Evolutionary conservation across 2,329 filamentous ascomycete genomes (phyloP).

Genomic region (Blumeria graminis): DNA sequence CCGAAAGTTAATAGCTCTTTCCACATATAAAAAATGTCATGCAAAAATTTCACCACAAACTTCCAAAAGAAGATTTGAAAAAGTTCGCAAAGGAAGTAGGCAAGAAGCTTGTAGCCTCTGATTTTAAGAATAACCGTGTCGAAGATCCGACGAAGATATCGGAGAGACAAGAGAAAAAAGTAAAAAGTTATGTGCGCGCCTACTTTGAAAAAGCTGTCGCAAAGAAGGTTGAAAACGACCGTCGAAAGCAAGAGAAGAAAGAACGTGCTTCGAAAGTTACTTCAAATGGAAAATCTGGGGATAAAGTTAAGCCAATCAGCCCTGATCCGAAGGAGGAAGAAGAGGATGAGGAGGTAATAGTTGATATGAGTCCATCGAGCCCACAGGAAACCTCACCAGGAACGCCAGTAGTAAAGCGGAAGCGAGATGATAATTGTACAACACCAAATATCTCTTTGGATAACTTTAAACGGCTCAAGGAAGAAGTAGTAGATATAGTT

Average conservation of each 20-base stretch:
- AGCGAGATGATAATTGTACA: conserved; percentile 26
- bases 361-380: conserved; percentile 12
- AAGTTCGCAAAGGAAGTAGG: conserved; percentile 41
- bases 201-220: conserved; percentile 69
- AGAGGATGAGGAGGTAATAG: conserved; percentile 11
- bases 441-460: conserved; percentile 5
- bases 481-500: conserved; percentile 5
- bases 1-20: conserved; percentile 33
- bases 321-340: conserved; percentile 15
- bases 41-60: conserved; percentile 66
- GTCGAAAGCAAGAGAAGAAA: conserved; percentile 26
- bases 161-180: conserved; percentile 55
- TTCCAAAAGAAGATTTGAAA: conserved; percentile 56
- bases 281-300: conserved; percentile 6
- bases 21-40: conserved; percentile 68
- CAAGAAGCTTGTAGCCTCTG: conserved; percentile 76
- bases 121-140: conserved; percentile 78
- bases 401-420: conserved; percentile 30
- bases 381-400: conserved; percentile 19
- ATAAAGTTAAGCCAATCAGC: conserved; percentile 11
- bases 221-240: conserved; percentile 47
- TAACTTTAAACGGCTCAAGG: conserved; percentile 13
- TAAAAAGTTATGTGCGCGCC: conserved; percentile 63
- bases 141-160: conserved; percentile 54
- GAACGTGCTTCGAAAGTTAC: conserved; percentile 5